Evolutionary conservation across 768 basidiomycete species (phyloP).

Genomic region (Trametes sanguinea): DNA sequence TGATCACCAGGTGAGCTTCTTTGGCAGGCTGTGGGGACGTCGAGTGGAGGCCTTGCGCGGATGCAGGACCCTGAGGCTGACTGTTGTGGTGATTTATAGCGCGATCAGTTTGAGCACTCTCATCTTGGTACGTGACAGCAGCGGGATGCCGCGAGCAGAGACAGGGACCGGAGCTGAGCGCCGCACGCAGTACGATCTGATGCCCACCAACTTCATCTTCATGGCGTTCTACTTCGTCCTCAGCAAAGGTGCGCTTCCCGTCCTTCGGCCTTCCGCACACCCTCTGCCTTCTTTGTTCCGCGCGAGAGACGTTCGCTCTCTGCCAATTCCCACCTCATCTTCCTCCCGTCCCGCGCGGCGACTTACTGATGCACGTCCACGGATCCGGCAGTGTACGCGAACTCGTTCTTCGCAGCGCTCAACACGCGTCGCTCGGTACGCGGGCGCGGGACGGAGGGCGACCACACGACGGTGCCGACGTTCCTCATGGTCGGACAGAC

Average conservation of each 20-base stretch:
- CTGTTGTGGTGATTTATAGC: slow-evolving; percentile 29
- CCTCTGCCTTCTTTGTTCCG: too few relatives aligned
- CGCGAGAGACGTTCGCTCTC: too few relatives aligned
- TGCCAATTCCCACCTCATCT: too few relatives aligned
- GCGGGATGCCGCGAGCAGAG: slow-evolving; percentile 33
- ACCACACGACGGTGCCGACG: slow-evolving; percentile 28
- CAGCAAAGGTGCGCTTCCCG: slow-evolving; percentile 54
- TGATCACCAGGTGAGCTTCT: slow-evolving; percentile 52
- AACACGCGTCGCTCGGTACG: slow-evolving; percentile 60
- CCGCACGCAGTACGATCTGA: slow-evolving; percentile 52
- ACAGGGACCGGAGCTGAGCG: slow-evolving; percentile 32
- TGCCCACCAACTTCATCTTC: slow-evolving; percentile 59
- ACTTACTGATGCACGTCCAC: too few relatives aligned
- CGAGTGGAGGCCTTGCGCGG: too few relatives aligned
- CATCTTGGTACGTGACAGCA: slow-evolving; percentile 47
- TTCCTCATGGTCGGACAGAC: slow-evolving; percentile 35
- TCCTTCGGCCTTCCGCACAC: too few relatives aligned
- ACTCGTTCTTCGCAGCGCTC: slow-evolving; percentile 67
- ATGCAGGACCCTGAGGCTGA: not conserved
- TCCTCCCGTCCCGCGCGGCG: too few relatives aligned
- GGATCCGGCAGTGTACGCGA: slow-evolving; percentile 50
- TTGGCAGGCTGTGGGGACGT: too few relatives aligned
- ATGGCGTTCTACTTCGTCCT: slow-evolving; percentile 63
- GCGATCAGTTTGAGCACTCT: slow-evolving; percentile 52
- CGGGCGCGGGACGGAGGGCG: slow-evolving; percentile 55